A percentile compares a stretch with the other conserved stretches of the same genome.
These are phyloP conservation scores for Neurospora tetraspora DNA, from an alignment of 495 filamentous ascomycete species.

Conservation along the genomic window DNA sequence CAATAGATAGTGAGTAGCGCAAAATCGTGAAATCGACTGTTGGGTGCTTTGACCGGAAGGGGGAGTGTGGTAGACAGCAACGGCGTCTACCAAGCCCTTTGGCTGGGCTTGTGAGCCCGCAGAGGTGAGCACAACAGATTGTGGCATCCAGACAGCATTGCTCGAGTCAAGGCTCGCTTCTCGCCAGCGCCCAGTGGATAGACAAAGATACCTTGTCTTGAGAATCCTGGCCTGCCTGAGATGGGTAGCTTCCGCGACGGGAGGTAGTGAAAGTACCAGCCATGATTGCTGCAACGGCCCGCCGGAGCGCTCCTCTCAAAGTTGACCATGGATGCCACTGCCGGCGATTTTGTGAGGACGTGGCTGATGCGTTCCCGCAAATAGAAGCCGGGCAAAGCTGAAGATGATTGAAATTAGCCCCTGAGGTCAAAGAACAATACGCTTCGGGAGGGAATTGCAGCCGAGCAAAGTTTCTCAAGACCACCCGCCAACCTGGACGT, in stretches of 20 bases:
- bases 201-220: background rate
- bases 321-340: background rate
- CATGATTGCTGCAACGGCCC: background rate
- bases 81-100: background rate
- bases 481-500: background rate
- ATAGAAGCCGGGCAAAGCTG: background rate
- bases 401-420: background rate
- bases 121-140: background rate
- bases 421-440: background rate
- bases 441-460: background rate
- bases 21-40: background rate
- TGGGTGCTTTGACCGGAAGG: background rate
- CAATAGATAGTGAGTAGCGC: background rate
- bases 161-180: background rate
- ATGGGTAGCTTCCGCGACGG: background rate
- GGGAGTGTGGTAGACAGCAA: background rate
- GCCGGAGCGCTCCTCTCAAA: background rate
- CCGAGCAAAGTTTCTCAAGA: background rate
- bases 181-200: background rate
- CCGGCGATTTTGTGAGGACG: background rate
- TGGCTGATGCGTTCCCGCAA: background rate
- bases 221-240: background rate
- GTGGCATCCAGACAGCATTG: background rate
- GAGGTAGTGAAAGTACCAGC: background rate
- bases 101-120: background rate